Conservation (phyloP, 1,284 basidiomycete genomes). For the Ceratobasidium theobromae region DNA sequence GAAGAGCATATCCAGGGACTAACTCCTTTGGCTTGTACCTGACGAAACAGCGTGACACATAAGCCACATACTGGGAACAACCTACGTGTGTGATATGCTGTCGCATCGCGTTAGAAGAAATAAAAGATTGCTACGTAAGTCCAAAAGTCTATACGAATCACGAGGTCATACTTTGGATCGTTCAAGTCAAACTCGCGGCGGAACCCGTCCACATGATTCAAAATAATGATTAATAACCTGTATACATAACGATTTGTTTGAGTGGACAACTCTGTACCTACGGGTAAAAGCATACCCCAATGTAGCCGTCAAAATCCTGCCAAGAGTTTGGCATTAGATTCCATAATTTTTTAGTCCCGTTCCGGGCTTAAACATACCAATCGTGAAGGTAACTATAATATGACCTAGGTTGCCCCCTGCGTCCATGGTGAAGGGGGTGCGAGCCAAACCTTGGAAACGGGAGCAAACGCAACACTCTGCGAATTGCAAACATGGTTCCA, state of each 20-base stretch:
- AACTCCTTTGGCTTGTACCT: conserved; percentile 24
- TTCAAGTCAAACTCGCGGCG: conserved; percentile 26
- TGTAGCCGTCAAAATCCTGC: conserved; percentile 18
- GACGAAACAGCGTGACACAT: background rate
- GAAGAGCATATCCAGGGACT: conserved; percentile 25
- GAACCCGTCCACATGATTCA: conserved; percentile 29
- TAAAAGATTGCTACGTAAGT: background rate
- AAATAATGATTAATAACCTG: conserved; percentile 1
- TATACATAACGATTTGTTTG: no score
- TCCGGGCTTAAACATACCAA: no score
- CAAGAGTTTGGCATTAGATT: background rate
- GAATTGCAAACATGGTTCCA: conserved; percentile 13
- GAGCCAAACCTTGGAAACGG: conserved; percentile 17
- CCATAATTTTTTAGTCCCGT: background rate
- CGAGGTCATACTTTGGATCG: conserved; percentile 1
- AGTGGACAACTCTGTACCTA: background rate
- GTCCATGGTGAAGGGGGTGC: conserved; percentile 12
- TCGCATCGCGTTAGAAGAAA: background rate
- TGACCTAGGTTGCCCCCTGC: conserved; percentile 12
- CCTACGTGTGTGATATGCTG: conserved; percentile 29
- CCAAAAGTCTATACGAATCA: background rate
- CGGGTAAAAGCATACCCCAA: conserved; percentile 1
- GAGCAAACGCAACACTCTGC: conserved; percentile 9
- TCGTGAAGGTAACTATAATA: conserved; percentile 28
- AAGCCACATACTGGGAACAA: background rate